These are phyloP conservation scores for Magnaporthales sp. DNA, from an alignment of 2,329 filamentous ascomycete genomes.

Conservation along the genomic window DNA sequence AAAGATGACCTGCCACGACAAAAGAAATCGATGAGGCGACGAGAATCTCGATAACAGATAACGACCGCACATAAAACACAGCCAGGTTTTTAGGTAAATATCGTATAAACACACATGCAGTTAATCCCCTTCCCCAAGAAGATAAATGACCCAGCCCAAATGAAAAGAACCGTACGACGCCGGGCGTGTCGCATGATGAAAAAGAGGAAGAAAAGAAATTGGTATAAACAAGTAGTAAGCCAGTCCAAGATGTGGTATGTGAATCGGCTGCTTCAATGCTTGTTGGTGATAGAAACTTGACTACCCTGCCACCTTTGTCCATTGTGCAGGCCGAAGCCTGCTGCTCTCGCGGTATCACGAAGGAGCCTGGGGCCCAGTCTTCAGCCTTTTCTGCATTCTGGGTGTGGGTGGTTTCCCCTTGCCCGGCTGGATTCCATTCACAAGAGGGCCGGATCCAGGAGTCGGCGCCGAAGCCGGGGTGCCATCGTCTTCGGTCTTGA, in stretches of 20 bases:
- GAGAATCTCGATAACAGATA: background rate
- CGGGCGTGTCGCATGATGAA: conserved; percentile 1
- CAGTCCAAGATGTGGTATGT: background rate
- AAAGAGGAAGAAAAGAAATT: background rate
- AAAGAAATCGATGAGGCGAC: background rate
- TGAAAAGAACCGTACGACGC: conserved; percentile 2
- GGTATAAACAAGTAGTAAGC: conserved; percentile 1
- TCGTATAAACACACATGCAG: conserved; percentile 2
- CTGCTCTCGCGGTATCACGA: background rate
- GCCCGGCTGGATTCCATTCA: conserved; percentile 40
- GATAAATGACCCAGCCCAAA: background rate
- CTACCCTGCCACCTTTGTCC: background rate
- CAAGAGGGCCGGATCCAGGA: conserved; percentile 32
- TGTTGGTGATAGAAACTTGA: background rate
- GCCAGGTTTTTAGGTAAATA: conserved; percentile 1
- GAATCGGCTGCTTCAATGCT: background rate
- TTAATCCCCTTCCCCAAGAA: background rate
- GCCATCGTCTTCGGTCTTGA: conserved; percentile 49
- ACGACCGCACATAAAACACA: background rate
- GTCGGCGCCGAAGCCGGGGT: conserved; percentile 35
- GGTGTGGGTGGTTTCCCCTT: conserved; percentile 48
- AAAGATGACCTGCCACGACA: background rate
- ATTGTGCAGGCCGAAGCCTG: background rate
- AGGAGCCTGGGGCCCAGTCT: conserved; percentile 28
- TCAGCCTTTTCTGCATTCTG: conserved; percentile 45